Evolutionary conservation across 2,329 filamentous ascomycete genomes (phyloP).

Genomic region (Microcyclosporella mali): DNA sequence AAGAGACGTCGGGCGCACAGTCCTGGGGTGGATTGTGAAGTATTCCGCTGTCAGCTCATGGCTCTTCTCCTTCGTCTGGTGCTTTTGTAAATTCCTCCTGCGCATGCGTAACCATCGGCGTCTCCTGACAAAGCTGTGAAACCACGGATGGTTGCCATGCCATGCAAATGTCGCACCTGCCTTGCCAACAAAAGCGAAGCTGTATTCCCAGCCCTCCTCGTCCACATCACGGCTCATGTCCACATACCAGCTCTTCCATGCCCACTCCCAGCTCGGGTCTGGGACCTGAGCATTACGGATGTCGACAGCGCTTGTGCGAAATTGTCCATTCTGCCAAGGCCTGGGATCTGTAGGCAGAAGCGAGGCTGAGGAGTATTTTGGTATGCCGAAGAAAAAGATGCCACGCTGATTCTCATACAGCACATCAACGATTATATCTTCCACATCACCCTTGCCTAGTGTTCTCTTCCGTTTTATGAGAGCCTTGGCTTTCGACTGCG

Average conservation of each 20-base stretch:
- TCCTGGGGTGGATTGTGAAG: conserved; percentile 59
- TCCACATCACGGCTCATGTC: conserved; percentile 78
- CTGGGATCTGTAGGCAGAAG: conserved; percentile 79
- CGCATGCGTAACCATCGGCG: conserved; percentile 82
- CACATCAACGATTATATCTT: conserved; percentile 63
- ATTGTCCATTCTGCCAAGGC: conserved; percentile 67
- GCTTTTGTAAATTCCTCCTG: conserved; percentile 52
- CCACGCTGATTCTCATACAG: conserved; percentile 95
- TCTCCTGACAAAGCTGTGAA: conserved; percentile 87
- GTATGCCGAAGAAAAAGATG: conserved; percentile 78
- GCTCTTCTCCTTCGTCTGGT: conserved; percentile 45
- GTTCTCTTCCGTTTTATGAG: conserved; percentile 30
- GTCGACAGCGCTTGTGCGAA: conserved; percentile 55
- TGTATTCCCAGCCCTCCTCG: conserved; percentile 93
- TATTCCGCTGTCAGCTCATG: conserved; percentile 71
- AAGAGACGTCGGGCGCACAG: conserved; percentile 15
- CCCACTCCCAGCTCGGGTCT: conserved; percentile 94
- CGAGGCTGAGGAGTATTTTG: conserved; percentile 81
- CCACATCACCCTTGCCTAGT: conserved; percentile 29
- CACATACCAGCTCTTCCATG: conserved; percentile 64
- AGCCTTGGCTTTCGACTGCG: conserved; percentile 25
- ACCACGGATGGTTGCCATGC: conserved; percentile 86
- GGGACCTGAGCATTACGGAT: conserved; percentile 87
- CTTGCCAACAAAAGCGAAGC: conserved; percentile 64
- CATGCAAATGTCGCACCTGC: conserved; percentile 48